Evolutionary conservation across 768 basidiomycete genomes (phyloP).

Genomic region (Termitomyces sp.): DNA sequence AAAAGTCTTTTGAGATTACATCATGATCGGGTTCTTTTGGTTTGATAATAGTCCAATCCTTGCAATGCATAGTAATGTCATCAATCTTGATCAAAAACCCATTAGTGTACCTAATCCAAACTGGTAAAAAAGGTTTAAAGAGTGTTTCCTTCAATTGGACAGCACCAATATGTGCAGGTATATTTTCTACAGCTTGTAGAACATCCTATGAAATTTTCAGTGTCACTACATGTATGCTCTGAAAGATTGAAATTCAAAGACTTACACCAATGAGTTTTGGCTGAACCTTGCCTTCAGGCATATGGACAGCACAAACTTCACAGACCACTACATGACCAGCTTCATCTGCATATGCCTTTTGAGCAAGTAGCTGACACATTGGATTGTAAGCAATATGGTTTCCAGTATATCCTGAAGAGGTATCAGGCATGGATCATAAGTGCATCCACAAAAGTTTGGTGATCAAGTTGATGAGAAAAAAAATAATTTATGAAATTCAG

Average conservation of each 20-base stretch:
- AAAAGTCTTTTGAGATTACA: not conserved
- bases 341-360: not conserved
- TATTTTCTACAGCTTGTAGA: conserved; percentile 16
- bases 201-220: conserved; percentile 10
- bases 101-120: conserved; percentile 10
- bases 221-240: not conserved
- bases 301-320: not conserved
- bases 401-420: not conserved
- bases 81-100: not conserved
- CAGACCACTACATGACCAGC: not conserved
- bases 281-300: not conserved
- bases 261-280: not conserved
- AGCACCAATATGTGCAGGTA: conserved; percentile 21
- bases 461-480: no score
- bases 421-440: no score
- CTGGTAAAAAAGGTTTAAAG: conserved; percentile 11
- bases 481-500: not conserved
- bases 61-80: not conserved
- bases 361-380: not conserved
- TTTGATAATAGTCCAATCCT: not conserved
- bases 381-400: not conserved
- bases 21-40: not conserved
- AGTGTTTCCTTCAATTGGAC: conserved; percentile 10
- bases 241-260: not conserved
- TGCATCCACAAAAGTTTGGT: no score